These are phyloP conservation scores for Botryotinia narcissicola DNA, from an alignment of 2,329 filamentous ascomycete genomes.

Conservation along the genomic window DNA sequence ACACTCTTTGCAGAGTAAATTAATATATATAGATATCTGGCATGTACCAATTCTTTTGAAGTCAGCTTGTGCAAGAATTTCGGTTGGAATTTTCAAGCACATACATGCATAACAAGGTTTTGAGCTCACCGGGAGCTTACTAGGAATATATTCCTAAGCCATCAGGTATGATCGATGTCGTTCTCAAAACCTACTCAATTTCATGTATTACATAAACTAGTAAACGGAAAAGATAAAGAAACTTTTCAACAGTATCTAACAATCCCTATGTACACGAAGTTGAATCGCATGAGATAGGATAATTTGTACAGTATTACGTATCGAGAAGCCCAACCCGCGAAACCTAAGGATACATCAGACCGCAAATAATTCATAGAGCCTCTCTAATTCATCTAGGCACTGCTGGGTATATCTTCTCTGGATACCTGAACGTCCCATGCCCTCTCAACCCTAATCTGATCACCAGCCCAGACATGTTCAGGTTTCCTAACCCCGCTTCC, in stretches of 20 bases:
- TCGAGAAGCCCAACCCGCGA: not conserved
- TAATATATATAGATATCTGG: no score
- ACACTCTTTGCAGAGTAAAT: not conserved
- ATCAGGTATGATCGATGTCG: no score
- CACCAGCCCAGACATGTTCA: not conserved
- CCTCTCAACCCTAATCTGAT: conserved; percentile 13
- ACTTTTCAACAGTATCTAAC: not conserved
- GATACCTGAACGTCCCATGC: conserved; percentile 14
- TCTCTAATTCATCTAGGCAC: not conserved
- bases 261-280: not conserved
- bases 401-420: not conserved
- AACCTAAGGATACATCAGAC: not conserved
- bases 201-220: not conserved
- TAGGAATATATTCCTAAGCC: not conserved
- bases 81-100: not conserved
- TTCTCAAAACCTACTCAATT: not conserved
- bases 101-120: no score
- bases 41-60: not conserved
- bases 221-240: no score
- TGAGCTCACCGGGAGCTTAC: not conserved
- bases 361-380: no score
- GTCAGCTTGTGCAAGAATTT: not conserved
- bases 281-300: not conserved
- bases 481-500: conserved; percentile 3
- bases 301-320: not conserved